phyloP scores from a whole-genome alignment of 805 yeast genomes.

The Kazachstania psychrophila region DNA sequence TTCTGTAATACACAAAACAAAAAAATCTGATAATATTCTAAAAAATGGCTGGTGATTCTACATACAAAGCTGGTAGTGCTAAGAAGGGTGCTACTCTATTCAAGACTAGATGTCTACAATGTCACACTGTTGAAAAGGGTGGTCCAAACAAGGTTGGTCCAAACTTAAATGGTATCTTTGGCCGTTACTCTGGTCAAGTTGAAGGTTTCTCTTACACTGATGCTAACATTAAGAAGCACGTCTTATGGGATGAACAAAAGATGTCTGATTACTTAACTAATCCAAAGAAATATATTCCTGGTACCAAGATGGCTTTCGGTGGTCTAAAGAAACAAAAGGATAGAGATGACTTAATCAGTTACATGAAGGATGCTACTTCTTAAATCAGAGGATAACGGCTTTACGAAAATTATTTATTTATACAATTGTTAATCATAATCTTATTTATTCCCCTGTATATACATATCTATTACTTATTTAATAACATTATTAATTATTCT shows the following conservation, averaged over 20 bases:
- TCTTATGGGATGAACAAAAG: slow-evolving; percentile 77
- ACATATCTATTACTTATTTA: too few species aligned
- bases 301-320: slow-evolving; percentile 99
- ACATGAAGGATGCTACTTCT: slow-evolving; percentile 52
- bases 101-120: slow-evolving; percentile 98
- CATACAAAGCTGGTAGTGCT: slow-evolving; percentile 29
- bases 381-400: too few species aligned
- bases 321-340: slow-evolving; percentile 99
- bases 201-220: slow-evolving; percentile 94
- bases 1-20: too few species aligned
- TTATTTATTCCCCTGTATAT: too few species aligned
- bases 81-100: slow-evolving; percentile 96
- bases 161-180: slow-evolving; percentile 89
- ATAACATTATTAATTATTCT: too few species aligned
- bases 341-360: slow-evolving; percentile 92
- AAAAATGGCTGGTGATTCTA: slow-evolving; percentile 2
- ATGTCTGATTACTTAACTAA: slow-evolving; percentile 93
- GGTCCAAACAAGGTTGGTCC: slow-evolving; percentile 99
- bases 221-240: slow-evolving; percentile 96
- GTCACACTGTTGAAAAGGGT: slow-evolving; percentile 94
- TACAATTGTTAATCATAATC: too few species aligned
- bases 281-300: slow-evolving; percentile 99
- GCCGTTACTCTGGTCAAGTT: slow-evolving; percentile 87
- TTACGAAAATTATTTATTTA: too few species aligned
- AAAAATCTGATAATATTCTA: neutral